Evolutionary conservation across 306 rosid genomes (phyloP).

Genomic region (Dalbergia cochinchinensis): DNA sequence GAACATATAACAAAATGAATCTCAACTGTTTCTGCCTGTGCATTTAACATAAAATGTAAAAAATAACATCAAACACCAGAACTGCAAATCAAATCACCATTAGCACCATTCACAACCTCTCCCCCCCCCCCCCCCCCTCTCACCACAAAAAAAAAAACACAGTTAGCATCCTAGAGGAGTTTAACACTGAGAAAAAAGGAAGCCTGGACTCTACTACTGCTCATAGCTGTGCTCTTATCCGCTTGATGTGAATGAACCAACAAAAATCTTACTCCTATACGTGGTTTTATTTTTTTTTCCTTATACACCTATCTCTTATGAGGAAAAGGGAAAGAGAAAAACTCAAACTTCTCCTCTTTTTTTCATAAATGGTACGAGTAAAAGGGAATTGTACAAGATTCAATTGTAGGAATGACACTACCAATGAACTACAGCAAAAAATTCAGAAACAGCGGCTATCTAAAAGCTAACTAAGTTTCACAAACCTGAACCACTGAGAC

Average conservation of each 20-base stretch:
- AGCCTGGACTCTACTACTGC: background rate
- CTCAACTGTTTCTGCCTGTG: background rate
- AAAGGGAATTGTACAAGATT: too few relatives aligned
- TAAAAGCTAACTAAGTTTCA: constrained; percentile 38
- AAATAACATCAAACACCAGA: constrained; percentile 17
- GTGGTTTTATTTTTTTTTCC: too few relatives aligned
- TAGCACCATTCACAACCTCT: background rate
- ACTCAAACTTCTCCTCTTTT: background rate
- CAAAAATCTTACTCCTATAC: background rate
- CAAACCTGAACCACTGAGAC: constrained; percentile 99
- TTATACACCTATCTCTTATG: background rate
- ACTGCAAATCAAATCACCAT: constrained; percentile 26
- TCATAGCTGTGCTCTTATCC: constrained; percentile 11
- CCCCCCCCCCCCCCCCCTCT: too few relatives aligned
- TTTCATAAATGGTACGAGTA: background rate
- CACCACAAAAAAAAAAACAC: too few relatives aligned
- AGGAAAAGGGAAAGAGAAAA: background rate
- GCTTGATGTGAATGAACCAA: constrained; percentile 11
- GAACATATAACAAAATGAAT: constrained; percentile 2
- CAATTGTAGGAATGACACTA: background rate
- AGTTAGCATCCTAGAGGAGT: background rate
- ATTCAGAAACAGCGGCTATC: background rate
- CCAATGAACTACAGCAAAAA: constrained; percentile 9
- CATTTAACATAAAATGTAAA: constrained; percentile 1
- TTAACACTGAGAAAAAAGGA: constrained; percentile 7